A percentile compares a stretch with the other conserved stretches of the same genome.
These are phyloP conservation scores for Smittium culicis DNA, from an alignment of 371 early-diverging fungal species.

Conservation along the genomic window DNA sequence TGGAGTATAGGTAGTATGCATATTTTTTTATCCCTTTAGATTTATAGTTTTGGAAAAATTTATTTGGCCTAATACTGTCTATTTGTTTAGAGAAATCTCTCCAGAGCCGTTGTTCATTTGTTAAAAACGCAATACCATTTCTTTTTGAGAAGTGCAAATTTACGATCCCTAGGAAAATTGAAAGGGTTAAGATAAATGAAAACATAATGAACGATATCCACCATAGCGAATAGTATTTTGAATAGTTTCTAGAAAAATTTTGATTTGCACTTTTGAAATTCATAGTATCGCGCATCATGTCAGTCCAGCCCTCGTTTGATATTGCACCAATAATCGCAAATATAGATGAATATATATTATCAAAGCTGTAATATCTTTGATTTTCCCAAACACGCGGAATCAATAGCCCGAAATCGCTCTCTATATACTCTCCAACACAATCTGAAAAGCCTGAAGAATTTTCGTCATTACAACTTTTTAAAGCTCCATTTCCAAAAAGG, in stretches of 20 bases:
- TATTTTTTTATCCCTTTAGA: conserved; percentile 3
- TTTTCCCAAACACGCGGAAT: conserved; percentile 50
- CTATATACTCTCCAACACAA: conserved; percentile 33
- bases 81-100: conserved; percentile 50
- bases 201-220: conserved; percentile 50
- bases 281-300: conserved; percentile 45
- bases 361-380: conserved; percentile 50
- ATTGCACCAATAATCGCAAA: conserved; percentile 48
- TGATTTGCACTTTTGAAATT: conserved; percentile 36
- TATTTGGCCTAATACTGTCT: conserved; percentile 42
- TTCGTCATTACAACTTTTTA: conserved; percentile 43
- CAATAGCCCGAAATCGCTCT: conserved; percentile 26
- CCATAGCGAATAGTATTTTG: conserved; percentile 43
- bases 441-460: conserved; percentile 17
- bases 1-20: background rate
- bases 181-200: conserved; percentile 46
- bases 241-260: conserved; percentile 34
- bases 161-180: conserved; percentile 53
- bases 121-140: conserved; percentile 48
- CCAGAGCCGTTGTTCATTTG: conserved; percentile 54
- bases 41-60: conserved; percentile 34
- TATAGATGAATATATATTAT: conserved; percentile 42
- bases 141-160: conserved; percentile 48
- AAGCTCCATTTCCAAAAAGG: conserved; percentile 38
- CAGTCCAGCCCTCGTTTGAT: conserved; percentile 58